Conservation (phyloP, 257 asterid genomes). For the Lantana camara region DNA sequence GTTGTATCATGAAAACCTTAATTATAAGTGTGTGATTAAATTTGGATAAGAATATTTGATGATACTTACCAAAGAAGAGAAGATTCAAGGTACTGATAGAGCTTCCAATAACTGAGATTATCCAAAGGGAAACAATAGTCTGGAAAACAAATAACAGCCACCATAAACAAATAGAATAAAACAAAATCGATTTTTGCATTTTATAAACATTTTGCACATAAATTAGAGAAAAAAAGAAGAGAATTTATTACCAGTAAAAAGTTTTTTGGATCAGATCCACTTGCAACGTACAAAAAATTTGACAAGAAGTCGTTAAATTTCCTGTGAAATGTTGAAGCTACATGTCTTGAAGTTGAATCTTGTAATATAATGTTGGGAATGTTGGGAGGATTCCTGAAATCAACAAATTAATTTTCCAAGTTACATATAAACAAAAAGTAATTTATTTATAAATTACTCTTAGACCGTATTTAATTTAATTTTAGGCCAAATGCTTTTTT, state of each 20-base stretch:
- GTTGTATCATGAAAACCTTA: too few relatives aligned
- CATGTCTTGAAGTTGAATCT: conserved; percentile 39
- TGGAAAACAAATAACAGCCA: conserved; percentile 19
- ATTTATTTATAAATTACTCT: too few relatives aligned
- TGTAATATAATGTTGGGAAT: conserved; percentile 35
- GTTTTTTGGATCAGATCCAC: conserved; percentile 50
- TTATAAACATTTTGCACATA: neutral
- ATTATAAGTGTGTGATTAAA: neutral
- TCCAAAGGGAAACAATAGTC: conserved; percentile 48
- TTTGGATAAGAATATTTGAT: neutral
- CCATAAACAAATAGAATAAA: too few relatives aligned
- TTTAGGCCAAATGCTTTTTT: too few relatives aligned
- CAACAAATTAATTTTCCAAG: neutral
- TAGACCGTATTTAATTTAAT: too few relatives aligned
- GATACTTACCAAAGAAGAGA: conserved; percentile 51
- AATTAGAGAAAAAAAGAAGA: neutral
- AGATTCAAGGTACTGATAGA: conserved; percentile 57
- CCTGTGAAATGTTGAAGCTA: conserved; percentile 35
- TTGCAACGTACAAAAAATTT: conserved; percentile 37
- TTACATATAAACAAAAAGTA: too few relatives aligned
- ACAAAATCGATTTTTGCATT: neutral
- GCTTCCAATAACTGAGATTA: conserved; percentile 53
- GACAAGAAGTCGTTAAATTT: conserved; percentile 39
- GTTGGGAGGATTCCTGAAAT: conserved; percentile 53
- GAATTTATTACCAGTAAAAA: conserved; percentile 45